Conservation (phyloP, 805 yeast genomes). For the Tetrapisispora namnaoensis region DNA sequence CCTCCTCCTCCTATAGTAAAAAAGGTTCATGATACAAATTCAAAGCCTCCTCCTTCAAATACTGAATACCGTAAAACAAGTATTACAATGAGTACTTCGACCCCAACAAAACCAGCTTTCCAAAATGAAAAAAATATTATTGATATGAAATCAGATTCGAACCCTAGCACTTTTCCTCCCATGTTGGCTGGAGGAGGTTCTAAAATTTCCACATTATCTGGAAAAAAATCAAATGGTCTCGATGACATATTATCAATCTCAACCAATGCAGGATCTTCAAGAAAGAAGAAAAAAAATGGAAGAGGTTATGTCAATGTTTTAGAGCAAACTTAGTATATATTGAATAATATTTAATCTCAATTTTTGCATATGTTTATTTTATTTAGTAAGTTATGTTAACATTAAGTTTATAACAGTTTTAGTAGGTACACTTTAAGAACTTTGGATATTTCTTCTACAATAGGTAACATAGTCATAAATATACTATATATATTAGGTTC, state of each 20-base stretch:
- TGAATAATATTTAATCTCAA: neutral
- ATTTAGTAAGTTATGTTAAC: neutral
- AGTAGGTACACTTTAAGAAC: no score
- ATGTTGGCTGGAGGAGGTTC: slow-evolving; percentile 15
- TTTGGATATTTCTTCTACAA: no score
- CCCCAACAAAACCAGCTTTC: slow-evolving; percentile 8
- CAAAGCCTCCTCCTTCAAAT: slow-evolving; percentile 25
- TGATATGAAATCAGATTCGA: neutral
- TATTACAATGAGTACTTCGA: slow-evolving; percentile 26
- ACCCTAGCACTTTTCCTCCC: slow-evolving; percentile 6
- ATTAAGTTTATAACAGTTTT: no score
- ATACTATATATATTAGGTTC: neutral
- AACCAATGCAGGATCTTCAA: slow-evolving; percentile 20
- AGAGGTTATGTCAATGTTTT: slow-evolving; percentile 64
- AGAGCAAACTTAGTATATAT: slow-evolving; percentile 23
- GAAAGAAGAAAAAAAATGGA: slow-evolving; percentile 37
- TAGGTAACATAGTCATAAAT: neutral
- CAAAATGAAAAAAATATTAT: neutral
- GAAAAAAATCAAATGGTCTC: slow-evolving; percentile 33
- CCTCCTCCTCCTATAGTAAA: slow-evolving; percentile 41
- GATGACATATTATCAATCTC: slow-evolving; percentile 38
- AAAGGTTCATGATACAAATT: slow-evolving; percentile 25
- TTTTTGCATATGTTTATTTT: neutral
- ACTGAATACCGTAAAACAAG: slow-evolving; percentile 23
- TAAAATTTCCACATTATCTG: slow-evolving; percentile 18